Evolutionary conservation across 805 yeast species (phyloP), one percentile per base, ranked within the genome.

Genomic region (Yarrowia phangngaensis): DNA sequence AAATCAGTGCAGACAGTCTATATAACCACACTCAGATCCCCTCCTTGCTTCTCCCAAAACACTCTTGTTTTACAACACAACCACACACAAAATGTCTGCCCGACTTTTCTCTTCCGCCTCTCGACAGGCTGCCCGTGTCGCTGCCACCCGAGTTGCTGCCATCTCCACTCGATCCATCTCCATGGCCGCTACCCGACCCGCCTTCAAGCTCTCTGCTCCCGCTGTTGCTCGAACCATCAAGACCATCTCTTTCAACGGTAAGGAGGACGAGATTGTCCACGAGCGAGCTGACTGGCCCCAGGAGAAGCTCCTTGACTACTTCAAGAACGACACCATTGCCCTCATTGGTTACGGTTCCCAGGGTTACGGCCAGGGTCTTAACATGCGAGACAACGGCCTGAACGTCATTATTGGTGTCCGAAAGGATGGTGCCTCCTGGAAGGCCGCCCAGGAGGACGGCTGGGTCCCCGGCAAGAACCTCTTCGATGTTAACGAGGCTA

Each of bases 201-300:
- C 65, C 53, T 57, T 68, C 53, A 54, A 48, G 53, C 69, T 75
- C 60, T 73, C 76, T 60, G 65, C 70, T 66, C 75, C 65, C 69
- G 75, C 64, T 58, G 80, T 82, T 60, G 71, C 76, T 62, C 86
- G 98, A 74, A 97, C 97, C 74, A 69, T 90, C 66, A 88, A 92
- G 79, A 80, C 85, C 74, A 92, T 92, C 76, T 86, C 87, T 82
- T 92, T 92, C 65, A 96, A 87, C 70, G 97, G 97, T 73, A 78
- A 80, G 60, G 86, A 82, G 64, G 45, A 38, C 45, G 98, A 92
- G 78, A 72, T 82, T 60, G 98, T 92, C 60, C 90, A 92, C 78
- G 97, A 92, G 79, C 86, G 98, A 74, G 82, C 88, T 64, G 98
- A 92, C 84, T 92, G 98, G 98, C 98, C 98, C 73, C 79, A 83